Percentiles rank a stretch among this genome's conserved stretches.
phyloP scores from a whole-genome alignment of 495 filamentous ascomycete genomes.

The Cercophora samala region DNA sequence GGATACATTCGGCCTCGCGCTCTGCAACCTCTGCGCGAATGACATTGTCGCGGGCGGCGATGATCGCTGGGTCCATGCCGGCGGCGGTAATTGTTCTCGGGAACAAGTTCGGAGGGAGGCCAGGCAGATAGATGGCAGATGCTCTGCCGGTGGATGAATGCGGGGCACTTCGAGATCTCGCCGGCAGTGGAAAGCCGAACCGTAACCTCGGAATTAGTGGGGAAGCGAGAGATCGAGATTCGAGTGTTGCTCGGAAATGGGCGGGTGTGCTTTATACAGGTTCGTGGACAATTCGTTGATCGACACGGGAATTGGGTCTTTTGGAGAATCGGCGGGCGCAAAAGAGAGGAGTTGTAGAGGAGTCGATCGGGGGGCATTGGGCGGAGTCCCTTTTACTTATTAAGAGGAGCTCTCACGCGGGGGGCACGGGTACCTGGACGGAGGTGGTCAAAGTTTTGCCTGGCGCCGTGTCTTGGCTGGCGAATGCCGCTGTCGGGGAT shows the following conservation, averaged over 20 bases:
- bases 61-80: neutral
- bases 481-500: constrained; percentile 21
- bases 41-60: neutral
- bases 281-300: neutral
- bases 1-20: neutral
- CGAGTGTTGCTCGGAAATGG: neutral
- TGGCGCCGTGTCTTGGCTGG: constrained; percentile 17
- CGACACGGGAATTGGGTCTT: neutral
- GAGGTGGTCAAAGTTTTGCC: constrained; percentile 24
- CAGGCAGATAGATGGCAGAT: neutral
- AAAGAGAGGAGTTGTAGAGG: neutral
- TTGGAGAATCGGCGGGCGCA: neutral
- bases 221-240: neutral
- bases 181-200: neutral
- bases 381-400: constrained; percentile 3
- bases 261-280: neutral
- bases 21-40: neutral
- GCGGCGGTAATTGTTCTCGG: neutral
- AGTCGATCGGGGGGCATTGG: neutral
- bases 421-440: constrained; percentile 3
- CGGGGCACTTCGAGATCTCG: constrained; percentile 3
- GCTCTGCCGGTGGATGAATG: constrained; percentile 5
- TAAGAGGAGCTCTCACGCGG: neutral
- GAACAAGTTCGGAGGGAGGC: neutral
- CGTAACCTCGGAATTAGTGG: neutral